Evolutionary conservation across 345 rosid species (phyloP).

Genomic region (Aegle marmelos): DNA sequence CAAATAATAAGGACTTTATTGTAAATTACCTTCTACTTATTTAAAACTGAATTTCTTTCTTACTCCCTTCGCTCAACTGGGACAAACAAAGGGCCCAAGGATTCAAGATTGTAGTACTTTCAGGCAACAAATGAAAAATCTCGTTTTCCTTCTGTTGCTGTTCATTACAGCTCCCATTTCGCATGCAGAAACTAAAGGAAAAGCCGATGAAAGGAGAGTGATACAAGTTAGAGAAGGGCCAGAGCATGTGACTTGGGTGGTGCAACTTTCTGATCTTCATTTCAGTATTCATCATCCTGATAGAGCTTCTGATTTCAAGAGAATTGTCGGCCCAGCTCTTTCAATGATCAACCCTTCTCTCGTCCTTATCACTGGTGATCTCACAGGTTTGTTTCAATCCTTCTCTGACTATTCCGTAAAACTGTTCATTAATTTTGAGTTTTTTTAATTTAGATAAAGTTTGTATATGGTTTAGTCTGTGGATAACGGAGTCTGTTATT

Average conservation of each 20-base stretch:
- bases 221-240: constrained; percentile 57
- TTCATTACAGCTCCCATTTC: not conserved
- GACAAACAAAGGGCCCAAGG: not conserved
- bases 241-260: constrained; percentile 77
- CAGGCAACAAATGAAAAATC: not conserved
- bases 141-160: not conserved
- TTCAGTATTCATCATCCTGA: constrained; percentile 91
- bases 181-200: not conserved
- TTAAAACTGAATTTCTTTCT: too few species aligned
- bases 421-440: not conserved
- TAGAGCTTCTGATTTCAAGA: constrained; percentile 69
- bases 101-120: not conserved
- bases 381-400: constrained; percentile 53
- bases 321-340: constrained; percentile 59
- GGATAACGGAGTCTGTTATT: not conserved
- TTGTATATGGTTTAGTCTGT: not conserved
- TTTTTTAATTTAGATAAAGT: not conserved
- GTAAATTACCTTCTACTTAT: too few species aligned
- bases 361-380: constrained; percentile 91
- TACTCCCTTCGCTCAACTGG: not conserved
- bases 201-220: constrained; percentile 23
- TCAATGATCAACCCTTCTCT: constrained; percentile 80
- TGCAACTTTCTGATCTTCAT: constrained; percentile 98
- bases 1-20: too few species aligned
- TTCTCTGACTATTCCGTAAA: not conserved